A percentile compares a stretch with the other conserved stretches of the same genome.
These are phyloP conservation scores for Exophiala spinifera DNA, from an alignment of 2,329 filamentous ascomycete genomes.

Conservation along the genomic window DNA sequence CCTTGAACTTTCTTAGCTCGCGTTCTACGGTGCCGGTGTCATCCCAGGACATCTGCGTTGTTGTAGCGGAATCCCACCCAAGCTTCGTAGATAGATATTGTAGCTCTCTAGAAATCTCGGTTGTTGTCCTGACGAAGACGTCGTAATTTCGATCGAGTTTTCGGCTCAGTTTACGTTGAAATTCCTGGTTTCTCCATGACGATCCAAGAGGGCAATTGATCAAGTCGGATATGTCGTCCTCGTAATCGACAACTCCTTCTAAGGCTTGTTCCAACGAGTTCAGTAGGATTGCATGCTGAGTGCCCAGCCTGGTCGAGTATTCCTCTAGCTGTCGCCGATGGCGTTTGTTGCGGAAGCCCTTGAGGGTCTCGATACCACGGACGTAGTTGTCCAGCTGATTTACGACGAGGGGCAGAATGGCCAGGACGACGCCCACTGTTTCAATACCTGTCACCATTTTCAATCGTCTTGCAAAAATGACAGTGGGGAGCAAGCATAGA, in stretches of 20 bases:
- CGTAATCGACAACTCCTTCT: conserved; percentile 16
- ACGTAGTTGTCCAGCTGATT: conserved; percentile 29
- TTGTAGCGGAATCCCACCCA: not conserved
- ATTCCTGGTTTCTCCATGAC: conserved; percentile 15
- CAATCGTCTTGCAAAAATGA: not conserved
- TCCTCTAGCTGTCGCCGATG: conserved; percentile 19
- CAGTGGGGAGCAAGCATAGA: not conserved
- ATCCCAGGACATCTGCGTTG: not conserved
- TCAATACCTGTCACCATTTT: conserved; percentile 16
- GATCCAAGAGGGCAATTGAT: conserved; percentile 14
- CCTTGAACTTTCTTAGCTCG: not conserved
- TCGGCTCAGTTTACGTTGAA: conserved; percentile 9
- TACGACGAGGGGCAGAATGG: conserved; percentile 28
- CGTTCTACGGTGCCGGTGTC: not conserved
- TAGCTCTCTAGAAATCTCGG: conserved; percentile 3
- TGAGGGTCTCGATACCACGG: conserved; percentile 24
- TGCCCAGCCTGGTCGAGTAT: conserved; percentile 15
- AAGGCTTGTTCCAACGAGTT: conserved; percentile 23
- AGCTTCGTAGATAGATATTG: not conserved
- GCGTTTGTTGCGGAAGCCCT: conserved; percentile 1
- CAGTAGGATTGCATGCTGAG: conserved; percentile 19
- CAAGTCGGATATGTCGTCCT: conserved; percentile 17
- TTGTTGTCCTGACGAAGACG: conserved; percentile 18
- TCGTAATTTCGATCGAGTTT: conserved; percentile 16
- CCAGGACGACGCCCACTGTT: conserved; percentile 24